Base-by-base conservation (phyloP, 2,329 filamentous ascomycete genomes). In the Fusarium secorum region DNA sequence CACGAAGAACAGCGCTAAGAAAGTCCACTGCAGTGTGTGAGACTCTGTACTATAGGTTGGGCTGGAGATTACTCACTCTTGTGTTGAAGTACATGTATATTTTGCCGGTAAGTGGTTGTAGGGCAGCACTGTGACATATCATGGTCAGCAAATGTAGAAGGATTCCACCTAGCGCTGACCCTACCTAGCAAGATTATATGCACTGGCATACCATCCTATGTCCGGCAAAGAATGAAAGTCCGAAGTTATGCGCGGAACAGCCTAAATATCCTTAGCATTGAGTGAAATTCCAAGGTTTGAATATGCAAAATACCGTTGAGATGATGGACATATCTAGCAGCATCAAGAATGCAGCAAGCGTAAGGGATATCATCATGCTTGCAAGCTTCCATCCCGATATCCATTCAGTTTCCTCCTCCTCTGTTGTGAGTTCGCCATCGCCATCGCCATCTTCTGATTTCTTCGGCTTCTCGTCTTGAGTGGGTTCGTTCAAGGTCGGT, bases 181-280 rank as follows among this genome's bases (percentile, higher is more conserved):
- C 51, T 79, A 81, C 81, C 79, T 85, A 18, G 83, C 77, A 39
- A 88, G 78, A 36, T 83, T 82, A 71, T 86, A 86, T 24, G 84
- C 82, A 52, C 82, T 83, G 7, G 83, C 84, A 72, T 88, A 88
- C 87, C 87, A 89, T 39, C 86, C 87, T 18, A 88, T 83, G 69
- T 89, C 86, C 5, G 78, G 74, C 1, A 88, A 77, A 17, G 84
- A 83, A 60, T 86, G 82, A 74, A 87, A 85, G 24, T 84, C 79
- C 48, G 80, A 83, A 0, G 85, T 87, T 60, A 88, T 87, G 52
- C 78, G 77, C 2, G 85, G 85, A 56, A 85, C 81, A 6, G 85
- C 81, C 81, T 83, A n/a, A 45, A 33, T 18, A 33, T 24, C 30
- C n/a, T 52, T 22, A 72, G 55, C 32, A 42, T 38, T 20, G 20